Conservation (phyloP, 176 grass and related monocot genomes). For the Canna indica region DNA sequence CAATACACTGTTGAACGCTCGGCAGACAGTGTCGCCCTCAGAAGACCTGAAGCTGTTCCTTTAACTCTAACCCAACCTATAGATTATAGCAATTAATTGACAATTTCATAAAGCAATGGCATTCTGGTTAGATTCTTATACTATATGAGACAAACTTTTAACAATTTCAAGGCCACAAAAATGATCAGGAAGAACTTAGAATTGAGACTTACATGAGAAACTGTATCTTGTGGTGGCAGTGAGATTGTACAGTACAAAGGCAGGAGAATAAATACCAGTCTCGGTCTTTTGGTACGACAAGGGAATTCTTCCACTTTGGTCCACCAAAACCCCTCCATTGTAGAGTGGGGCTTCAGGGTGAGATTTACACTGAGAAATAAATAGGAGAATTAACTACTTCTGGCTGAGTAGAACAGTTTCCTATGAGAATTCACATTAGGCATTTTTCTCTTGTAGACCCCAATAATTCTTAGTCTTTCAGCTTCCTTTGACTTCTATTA, state of each 20-base stretch:
- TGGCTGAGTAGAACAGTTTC: neutral
- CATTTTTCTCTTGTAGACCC: too few species aligned
- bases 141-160: neutral
- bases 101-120: neutral
- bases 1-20: constrained; percentile 30
- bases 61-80: constrained; percentile 75
- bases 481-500: too few species aligned
- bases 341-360: constrained; percentile 76
- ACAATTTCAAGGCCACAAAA: neutral
- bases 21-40: constrained; percentile 55
- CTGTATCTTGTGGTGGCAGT: constrained; percentile 50
- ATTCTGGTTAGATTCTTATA: neutral
- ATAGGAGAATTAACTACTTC: too few species aligned
- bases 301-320: constrained; percentile 28
- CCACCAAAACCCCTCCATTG: constrained; percentile 57
- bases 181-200: too few species aligned
- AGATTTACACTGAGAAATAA: constrained; percentile 47
- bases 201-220: constrained; percentile 62
- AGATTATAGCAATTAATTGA: neutral
- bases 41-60: constrained; percentile 34
- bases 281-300: constrained; percentile 43
- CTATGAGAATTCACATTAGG: neutral
- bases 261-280: constrained; percentile 51
- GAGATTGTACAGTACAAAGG: constrained; percentile 70
- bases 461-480: too few species aligned